phyloP scores from a whole-genome alignment of 2,329 filamentous ascomycete genomes.

The Xylariaceae sp. region DNA sequence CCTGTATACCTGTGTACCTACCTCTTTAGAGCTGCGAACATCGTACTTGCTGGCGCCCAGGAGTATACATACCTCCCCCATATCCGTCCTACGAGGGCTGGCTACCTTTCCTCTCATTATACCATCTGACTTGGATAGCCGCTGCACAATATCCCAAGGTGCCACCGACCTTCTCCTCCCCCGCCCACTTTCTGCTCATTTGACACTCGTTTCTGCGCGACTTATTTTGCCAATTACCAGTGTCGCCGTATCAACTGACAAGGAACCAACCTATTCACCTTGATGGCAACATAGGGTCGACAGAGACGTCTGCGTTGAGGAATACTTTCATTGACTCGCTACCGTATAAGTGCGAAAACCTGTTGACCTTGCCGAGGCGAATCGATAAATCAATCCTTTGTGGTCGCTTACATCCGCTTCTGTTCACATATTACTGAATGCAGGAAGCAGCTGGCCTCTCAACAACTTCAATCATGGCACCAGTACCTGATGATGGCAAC shows the following conservation, averaged over 20 bases:
- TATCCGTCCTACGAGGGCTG: neutral
- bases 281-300: neutral
- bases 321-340: neutral
- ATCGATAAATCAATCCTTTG: neutral
- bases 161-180: neutral
- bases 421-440: neutral
- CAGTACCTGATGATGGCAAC: constrained; percentile 21
- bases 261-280: neutral
- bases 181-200: neutral
- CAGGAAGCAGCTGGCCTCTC: neutral
- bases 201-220: neutral
- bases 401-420: neutral
- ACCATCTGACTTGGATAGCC: neutral
- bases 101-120: neutral
- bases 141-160: constrained; percentile 11
- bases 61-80: neutral
- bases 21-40: neutral
- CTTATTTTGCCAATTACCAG: neutral
- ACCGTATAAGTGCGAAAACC: neutral
- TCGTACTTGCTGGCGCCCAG: neutral
- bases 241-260: neutral
- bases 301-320: neutral
- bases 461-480: constrained; percentile 17
- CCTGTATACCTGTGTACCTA: no score
- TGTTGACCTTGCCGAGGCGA: no score